Base-by-base conservation (phyloP, 352 stramenopile genomes). In the Aphanomyces euteiches region DNA sequence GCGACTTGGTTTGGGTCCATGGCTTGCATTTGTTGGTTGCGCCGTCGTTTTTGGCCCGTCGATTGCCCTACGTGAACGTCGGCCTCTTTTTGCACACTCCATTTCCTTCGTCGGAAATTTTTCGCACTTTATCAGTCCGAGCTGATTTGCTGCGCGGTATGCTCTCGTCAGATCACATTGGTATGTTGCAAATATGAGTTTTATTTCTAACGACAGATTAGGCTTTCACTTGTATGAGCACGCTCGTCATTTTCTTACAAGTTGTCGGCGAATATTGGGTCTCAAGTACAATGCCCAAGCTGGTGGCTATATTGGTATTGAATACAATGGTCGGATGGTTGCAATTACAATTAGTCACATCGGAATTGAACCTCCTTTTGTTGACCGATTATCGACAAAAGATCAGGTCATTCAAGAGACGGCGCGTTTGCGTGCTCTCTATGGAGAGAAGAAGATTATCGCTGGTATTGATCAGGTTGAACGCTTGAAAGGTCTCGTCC, bases 91-190 rank as follows among this genome's bases (percentile, higher is more conserved):
- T 99, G 40, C 97, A 99, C 77, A 99, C 96, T n/a, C 97, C 97
- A 8, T 99, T 99, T 77, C 97, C 97, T 36, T 98, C 92, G 61
- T 99, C 94, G 0, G 97, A 99, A 77, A 99, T 99, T 48, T 99
- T 99, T 75, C 85, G 97, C 43, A 99, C 97, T 2, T 81, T 99
- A 0, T 98, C 95, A 43, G 96, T 98, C 67, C 88, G 97, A 34
- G 96, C 98, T 48, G 96, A 99, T 72, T 73, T 99, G 58, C 76
- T 99, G 36, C 86, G 95, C 54, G 96, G 96, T 19, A 98, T 99
- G 78, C 82, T 99, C 19, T 98, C 96, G 66, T 92, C 96, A 3
- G 96, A 99, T 74, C 95, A 98, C 81, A 98, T 99, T 72, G 85
- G 87, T 73, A 73, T 41, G 7, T 15, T 8, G 1, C 19, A 28